Conservation (phyloP, 2,329 filamentous ascomycete species). For the Epichloe festucae region DNA sequence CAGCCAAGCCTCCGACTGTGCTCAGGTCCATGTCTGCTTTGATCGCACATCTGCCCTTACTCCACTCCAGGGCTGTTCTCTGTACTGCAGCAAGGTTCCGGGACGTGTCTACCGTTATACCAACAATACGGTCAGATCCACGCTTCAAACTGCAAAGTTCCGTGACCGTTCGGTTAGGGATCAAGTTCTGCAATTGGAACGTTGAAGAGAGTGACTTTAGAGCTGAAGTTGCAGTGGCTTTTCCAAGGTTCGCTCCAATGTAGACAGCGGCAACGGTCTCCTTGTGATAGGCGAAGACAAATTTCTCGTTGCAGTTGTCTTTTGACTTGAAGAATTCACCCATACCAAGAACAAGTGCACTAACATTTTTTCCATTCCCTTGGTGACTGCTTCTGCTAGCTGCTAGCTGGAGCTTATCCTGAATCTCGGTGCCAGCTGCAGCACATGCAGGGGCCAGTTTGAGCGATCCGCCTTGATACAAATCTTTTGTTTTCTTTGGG, state of each 20-base stretch:
- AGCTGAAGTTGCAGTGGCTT: slow-evolving; percentile 1
- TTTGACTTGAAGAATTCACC: slow-evolving; percentile 5
- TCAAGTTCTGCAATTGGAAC: neutral
- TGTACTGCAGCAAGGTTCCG: slow-evolving; percentile 5
- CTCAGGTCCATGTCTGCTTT: neutral
- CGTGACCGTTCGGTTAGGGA: neutral
- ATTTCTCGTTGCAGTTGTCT: slow-evolving; percentile 11
- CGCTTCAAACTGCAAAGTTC: neutral
- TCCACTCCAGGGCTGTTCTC: slow-evolving; percentile 1
- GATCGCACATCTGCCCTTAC: slow-evolving; percentile 1
- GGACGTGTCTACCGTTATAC: neutral
- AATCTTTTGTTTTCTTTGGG: neutral
- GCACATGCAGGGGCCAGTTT: neutral
- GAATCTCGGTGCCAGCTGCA: neutral
- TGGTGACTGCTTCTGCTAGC: neutral
- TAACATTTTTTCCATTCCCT: neutral
- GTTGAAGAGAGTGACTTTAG: neutral
- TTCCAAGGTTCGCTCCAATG: slow-evolving; percentile 6
- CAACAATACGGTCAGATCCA: neutral
- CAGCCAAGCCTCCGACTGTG: neutral
- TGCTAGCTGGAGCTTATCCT: neutral
- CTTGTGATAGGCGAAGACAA: slow-evolving; percentile 9
- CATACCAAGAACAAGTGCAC: slow-evolving; percentile 1
- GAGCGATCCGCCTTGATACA: neutral
- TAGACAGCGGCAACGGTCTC: slow-evolving; percentile 7